Evolutionary conservation across 2,329 filamentous ascomycete species (phyloP).

Genomic region (Sporothrix brasiliensis): DNA sequence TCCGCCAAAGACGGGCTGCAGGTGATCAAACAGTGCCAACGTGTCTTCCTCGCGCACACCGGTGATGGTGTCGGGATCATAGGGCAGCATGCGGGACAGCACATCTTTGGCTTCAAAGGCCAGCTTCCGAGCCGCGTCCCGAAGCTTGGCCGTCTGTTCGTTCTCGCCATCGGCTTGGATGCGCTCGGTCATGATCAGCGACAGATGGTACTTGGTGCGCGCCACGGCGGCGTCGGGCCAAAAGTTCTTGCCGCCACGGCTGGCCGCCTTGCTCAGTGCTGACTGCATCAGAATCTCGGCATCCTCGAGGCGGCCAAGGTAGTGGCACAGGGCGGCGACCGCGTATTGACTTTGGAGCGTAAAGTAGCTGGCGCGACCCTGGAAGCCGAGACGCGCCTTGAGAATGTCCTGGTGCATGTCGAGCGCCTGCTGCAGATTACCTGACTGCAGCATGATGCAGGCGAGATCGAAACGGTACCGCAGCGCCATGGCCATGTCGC

Average conservation of each 20-base stretch:
- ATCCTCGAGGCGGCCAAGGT: slow-evolving; percentile 32
- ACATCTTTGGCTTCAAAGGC: slow-evolving; percentile 35
- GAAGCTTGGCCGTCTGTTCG: not conserved
- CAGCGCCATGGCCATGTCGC: slow-evolving; percentile 34
- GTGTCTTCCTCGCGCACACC: slow-evolving; percentile 34
- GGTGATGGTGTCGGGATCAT: slow-evolving; percentile 34
- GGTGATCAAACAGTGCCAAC: slow-evolving; percentile 35
- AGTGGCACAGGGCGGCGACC: slow-evolving; percentile 33
- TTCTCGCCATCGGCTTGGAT: not conserved
- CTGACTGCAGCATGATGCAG: slow-evolving; percentile 35
- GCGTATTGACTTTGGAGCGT: slow-evolving; percentile 36
- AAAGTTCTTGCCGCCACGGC: slow-evolving; percentile 32
- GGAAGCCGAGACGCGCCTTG: slow-evolving; percentile 34
- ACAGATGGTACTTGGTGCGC: slow-evolving; percentile 35
- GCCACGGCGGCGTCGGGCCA: slow-evolving; percentile 35
- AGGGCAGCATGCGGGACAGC: slow-evolving; percentile 35
- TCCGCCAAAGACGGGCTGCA: slow-evolving; percentile 36
- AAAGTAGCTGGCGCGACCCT: slow-evolving; percentile 35
- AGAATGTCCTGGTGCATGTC: slow-evolving; percentile 33
- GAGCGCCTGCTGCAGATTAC: slow-evolving; percentile 27
- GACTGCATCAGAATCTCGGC: slow-evolving; percentile 34
- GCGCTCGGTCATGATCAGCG: slow-evolving; percentile 30
- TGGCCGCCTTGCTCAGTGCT: slow-evolving; percentile 28
- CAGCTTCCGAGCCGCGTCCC: slow-evolving; percentile 27
- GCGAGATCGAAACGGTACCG: slow-evolving; percentile 35